phyloP scores from a whole-genome alignment of 306 rosid genomes.

The Pueraria montana region DNA sequence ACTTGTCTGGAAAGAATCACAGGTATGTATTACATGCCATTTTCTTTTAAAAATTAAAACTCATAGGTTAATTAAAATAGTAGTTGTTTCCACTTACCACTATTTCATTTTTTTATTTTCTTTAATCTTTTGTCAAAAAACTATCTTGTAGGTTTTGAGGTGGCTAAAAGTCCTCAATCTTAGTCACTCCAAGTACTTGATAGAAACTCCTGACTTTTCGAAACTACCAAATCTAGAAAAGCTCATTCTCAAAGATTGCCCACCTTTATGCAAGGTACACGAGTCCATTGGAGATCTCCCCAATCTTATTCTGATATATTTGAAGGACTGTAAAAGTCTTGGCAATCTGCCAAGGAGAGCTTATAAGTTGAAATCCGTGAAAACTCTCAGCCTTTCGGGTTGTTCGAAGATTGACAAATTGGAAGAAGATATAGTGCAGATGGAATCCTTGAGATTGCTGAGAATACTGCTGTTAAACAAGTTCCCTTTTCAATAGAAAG shows the following conservation, averaged over 20 bases:
- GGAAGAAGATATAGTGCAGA: constrained; percentile 12
- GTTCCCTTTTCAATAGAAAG: constrained; percentile 38
- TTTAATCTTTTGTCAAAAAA: constrained; percentile 34
- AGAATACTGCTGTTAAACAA: constrained; percentile 47
- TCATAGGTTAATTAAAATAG: background rate
- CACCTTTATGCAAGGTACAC: constrained; percentile 30
- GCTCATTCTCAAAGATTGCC: constrained; percentile 36
- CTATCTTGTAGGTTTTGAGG: background rate
- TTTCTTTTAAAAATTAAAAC: background rate
- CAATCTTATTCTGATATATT: background rate
- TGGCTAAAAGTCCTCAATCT: constrained; percentile 10
- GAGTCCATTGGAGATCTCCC: constrained; percentile 41
- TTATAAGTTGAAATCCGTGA: constrained; percentile 46
- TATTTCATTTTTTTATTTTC: background rate
- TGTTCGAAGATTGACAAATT: constrained; percentile 46
- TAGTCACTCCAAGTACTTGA: constrained; percentile 20
- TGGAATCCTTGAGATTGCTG: constrained; percentile 53
- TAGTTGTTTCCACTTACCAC: background rate
- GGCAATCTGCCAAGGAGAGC: background rate
- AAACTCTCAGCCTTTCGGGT: constrained; percentile 55
- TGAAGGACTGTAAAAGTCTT: background rate
- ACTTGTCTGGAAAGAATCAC: constrained; percentile 44
- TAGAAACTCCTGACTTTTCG: background rate
- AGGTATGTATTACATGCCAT: constrained; percentile 34
- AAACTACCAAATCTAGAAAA: constrained; percentile 37